Evolutionary conservation across 495 filamentous ascomycete species (phyloP), one percentile per base, ranked within the genome.

Genomic region (Neurospora tetraspora): DNA sequence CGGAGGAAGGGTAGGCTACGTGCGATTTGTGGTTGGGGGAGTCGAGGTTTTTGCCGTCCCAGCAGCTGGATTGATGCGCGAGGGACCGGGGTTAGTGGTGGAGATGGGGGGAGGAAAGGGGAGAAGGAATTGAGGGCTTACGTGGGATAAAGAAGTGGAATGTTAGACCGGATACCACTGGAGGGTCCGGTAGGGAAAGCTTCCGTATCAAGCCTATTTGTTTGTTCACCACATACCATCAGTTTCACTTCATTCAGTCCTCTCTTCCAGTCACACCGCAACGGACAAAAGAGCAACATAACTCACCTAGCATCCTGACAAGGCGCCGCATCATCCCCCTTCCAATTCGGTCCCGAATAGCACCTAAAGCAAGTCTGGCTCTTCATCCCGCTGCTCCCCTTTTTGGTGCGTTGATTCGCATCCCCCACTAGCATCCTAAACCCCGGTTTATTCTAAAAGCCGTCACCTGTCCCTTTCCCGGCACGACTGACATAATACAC

Each of bases 11-110:
- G 78, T 91, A 92, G 37, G 86, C 80, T 70, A 92, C 84, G 78
- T 92, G 90, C 31, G 84, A 85, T 81, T 88, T 87, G 83, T 92
- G 88, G 80, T 90, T 85, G 47, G 84, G 79, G n/a, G 81, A 82
- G 82, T 91, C 88, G n/a, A 87, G 76, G 78, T 87, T 85, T 74
- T 82, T 82, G 76, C 85, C 84, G 73, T 86, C 82, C 85, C 86
- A 88, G 81, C 85, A 88, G 53, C 79, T 83, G 68, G 27, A 27
- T 27, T 1, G 27, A 27, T 27, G 27, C 27, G 27, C 27, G 27
- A 27, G 27, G 27, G 27, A 27, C 27, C 2, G 27, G 27, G 27
- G 27, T 27, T 27, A 27, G 27, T 27, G 27, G 27, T 2, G 27
- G 27, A 27, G 31, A 31, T 31, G 31, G 31, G 2, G 91, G 9